Evolutionary conservation across 1,284 basidiomycete genomes (phyloP), one percentile per base, ranked within the genome.

Genomic region (Heterobasidion occidentale): DNA sequence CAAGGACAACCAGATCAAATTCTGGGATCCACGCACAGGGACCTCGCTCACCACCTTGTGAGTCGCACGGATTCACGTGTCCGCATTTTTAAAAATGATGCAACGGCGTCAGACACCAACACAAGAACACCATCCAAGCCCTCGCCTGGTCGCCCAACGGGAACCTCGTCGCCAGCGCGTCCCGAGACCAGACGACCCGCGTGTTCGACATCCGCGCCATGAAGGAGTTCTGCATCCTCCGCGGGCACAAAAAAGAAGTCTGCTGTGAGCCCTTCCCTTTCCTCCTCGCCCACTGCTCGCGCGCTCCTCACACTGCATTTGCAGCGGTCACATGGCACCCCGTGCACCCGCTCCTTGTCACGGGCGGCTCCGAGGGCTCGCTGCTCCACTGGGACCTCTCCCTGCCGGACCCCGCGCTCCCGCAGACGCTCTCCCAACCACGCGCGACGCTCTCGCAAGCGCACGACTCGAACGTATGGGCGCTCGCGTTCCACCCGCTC

Each of bases 161-260:
- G 4, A 88, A 98, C 66, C 77, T 94, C 38, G 85, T 99, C 7
- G 96, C 95, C 2, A 96, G 94, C 45, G 96, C 92, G 0, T 94
- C 92, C 7, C 81, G 96, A 45, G 96, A 99, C 68, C 93, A 95
- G 68, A 90, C 91, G 15, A 87, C 98, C 51, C 89, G 95, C 36
- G 86, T 99, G n/a, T 99, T 98, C 67, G 97, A 99, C 68, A 96
- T 99, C 57, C 86, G 97, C 9, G 92, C 92, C 33, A 97, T 99
- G 92, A 94, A 94, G 69, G 96, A 99, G 68, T 85, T 93, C 64
- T 83, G 88, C 36, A 77, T 93, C 20, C 81, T 98, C 61, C 92
- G 92, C 65, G 96, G 96, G 0, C 96, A 98, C 76, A 92, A 92
- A 66, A 97, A 98, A 68, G 96, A 98, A 79, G 93, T 98, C 47